Base-by-base conservation (phyloP, 108 stramenopile species). In the Discostella stelligeroides region DNA sequence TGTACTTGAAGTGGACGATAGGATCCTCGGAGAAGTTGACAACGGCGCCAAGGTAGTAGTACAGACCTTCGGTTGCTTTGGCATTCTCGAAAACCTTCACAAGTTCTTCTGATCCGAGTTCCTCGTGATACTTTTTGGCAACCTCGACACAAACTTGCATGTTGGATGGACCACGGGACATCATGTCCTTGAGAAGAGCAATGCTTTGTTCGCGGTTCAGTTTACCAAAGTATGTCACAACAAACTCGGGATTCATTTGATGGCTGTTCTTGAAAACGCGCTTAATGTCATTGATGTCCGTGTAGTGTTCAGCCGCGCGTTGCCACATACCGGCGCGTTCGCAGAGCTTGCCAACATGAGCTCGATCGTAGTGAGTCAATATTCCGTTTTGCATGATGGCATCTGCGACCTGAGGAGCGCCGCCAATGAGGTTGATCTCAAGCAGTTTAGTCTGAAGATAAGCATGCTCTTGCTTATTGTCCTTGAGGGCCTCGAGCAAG, bases 401-500 rank as follows among this genome's bases (percentile, higher is more conserved):
- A 75, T 99, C 99, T 13, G 98, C 99, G 29, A 99, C 98, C 76
- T 98, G 98, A 7, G 99, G 98, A 7, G 96, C 96, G 24, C 99
- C 99, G 21, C 98, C 97, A 30, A 97, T 86, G 38, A 99, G 91
- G 91, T 99, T 99, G 87, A 99, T 99, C 85, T 99, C 99, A n/a
- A 99, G 87, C 39, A 99, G 82, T 77, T 98, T 98, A 5, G 99
- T 99, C 86, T 99, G 99, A 47, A 99, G 92, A 87, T 98, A 96
- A 25, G 96, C 98, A 77, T 99, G 97, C 80, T 99, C 99, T 57
- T 84, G 86, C 82, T 96, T 92, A 89, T 99, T 98, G 70, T 96
- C 97, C 84, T 98, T 97, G 59, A 99, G 89, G 7, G 97, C 99
- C 76, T 99, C 99, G 18, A 98, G 85, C 71, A 99, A 84, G 67